A percentile compares a stretch with the other conserved stretches of the same genome.
Evolutionary conservation across 2,329 filamentous ascomycete species (phyloP).

Genomic region (Nothophaeocryptopus gaeumannii): DNA sequence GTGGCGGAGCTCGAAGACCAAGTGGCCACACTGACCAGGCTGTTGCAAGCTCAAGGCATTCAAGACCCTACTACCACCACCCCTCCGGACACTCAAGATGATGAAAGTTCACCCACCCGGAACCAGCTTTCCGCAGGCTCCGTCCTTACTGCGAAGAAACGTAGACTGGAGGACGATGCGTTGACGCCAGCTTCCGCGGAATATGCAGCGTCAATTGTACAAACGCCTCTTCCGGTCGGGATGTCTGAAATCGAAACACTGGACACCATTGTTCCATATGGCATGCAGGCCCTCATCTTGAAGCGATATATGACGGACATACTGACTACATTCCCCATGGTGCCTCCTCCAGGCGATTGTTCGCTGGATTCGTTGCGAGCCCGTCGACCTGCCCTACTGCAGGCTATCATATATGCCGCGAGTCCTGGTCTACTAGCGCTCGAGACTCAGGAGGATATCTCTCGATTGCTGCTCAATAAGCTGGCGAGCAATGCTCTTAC

Average conservation of each 20-base stretch:
- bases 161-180: conserved; percentile 8
- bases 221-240: background rate
- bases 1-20: conserved; percentile 32
- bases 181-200: background rate
- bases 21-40: conserved; percentile 28
- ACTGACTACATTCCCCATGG: conserved; percentile 21
- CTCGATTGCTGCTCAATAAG: conserved; percentile 65
- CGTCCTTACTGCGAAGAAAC: conserved; percentile 12
- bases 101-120: background rate
- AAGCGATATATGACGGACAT: conserved; percentile 23
- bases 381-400: conserved; percentile 51
- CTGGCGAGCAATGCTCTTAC: conserved; percentile 70
- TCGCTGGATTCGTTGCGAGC: conserved; percentile 16
- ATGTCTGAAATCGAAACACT: conserved; percentile 14
- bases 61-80: conserved; percentile 6
- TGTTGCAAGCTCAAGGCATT: conserved; percentile 28
- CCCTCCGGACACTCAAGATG: background rate
- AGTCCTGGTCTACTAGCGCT: conserved; percentile 50
- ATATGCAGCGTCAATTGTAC: background rate
- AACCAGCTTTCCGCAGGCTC: background rate
- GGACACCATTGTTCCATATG: conserved; percentile 20
- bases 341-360: conserved; percentile 15
- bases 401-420: conserved; percentile 55
- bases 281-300: conserved; percentile 22
- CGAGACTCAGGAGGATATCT: conserved; percentile 59